Base-by-base conservation (phyloP, 1,284 basidiomycete genomes). In the Macrocystidia cucumis region DNA sequence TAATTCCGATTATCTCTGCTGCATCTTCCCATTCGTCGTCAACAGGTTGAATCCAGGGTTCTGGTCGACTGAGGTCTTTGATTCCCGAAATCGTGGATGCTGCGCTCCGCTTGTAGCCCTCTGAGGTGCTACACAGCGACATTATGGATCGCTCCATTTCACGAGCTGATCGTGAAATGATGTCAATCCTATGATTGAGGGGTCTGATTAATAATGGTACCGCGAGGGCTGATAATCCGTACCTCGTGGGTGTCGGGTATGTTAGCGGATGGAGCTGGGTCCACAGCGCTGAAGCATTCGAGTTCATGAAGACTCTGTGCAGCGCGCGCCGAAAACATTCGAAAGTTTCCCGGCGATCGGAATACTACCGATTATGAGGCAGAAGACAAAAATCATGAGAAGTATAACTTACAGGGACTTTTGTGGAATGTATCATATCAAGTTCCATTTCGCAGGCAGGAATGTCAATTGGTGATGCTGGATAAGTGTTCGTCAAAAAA, bases 341-440 rank as follows among this genome's bases (percentile, higher is more conserved):
- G 34, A 58, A 56, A 11, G 46, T 49, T 12, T 45, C 35, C 30
- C 45, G 37, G 29, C 9, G 34, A 29, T 50, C 51, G 22, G 21
- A 8, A 24, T 2, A 32, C 26, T 3, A 13, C 3, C 22, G 7
- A 29, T 23, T 28, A 12, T 18, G 3, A 14, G 7, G 30, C 23
- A 16, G 20, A 29, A 13, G n/a, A 11, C 12, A 3, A 3, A 28
- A 21, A 34, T 7, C 28, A 3, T 22, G 22, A 17, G 29, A 27
- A 25, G n/a, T 30, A n/a, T 33, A 3, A 54, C 65, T 32, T 43
- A 83, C 78, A 0, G 70, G 64, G 9, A 81, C 62, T 54, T 84
- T 85, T 34, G 62, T 62, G 4, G 81, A 84, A 45, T 65, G 72
- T 2, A 64, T 58, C n/a, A 58, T 64, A 24, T 79, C 75, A 8